Base-by-base conservation (phyloP, 202 grass and related monocot genomes). In the Panicum virgatum region DNA sequence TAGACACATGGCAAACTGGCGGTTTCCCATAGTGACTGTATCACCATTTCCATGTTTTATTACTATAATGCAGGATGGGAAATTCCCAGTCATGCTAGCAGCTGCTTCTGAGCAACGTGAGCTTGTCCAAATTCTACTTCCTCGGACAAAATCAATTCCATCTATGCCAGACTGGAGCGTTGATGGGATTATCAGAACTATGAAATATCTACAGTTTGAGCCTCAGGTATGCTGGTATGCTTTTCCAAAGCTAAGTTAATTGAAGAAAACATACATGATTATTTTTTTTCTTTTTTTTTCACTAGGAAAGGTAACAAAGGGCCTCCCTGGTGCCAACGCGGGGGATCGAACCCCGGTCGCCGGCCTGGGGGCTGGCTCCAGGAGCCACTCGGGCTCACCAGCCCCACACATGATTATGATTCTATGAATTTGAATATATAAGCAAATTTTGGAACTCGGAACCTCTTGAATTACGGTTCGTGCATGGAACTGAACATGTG, bases 71-170 rank as follows among this genome's bases (percentile, higher is more conserved):
- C 62, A 89, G 86, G 6, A 15, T 62, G 86, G 82, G 9, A 42
- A 0, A 34, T 46, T 63, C 11, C 82, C 79, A 57, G 75, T 86
- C 18, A 69, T 80, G 76, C 5, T 83, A 45, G 90, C 86, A 46
- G 90, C 82, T 39, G 12, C 40, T 44, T 23, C 0, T 56, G 68
- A 64, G 56, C 45, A 77, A 76, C 75, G 68, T 72, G 82, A 83
- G 23, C 47, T 79, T 59, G 86, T 92, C 9, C 75, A 92, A 77
- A 83, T 74, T 72, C 46, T 89, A 29, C 84, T 92, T 75, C 83
- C 82, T 76, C 7, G 16, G 84, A 89, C 90, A 45, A 66, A 68
- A 46, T 83, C 86, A 63, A 76, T 92, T 74, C 53, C 67, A 64
- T 34, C 46, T 30, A 3, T 86, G 20, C 50, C 58, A 76, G 61